phyloP scores from a whole-genome alignment of 176 grass and related monocot species.

The Oryza punctata region DNA sequence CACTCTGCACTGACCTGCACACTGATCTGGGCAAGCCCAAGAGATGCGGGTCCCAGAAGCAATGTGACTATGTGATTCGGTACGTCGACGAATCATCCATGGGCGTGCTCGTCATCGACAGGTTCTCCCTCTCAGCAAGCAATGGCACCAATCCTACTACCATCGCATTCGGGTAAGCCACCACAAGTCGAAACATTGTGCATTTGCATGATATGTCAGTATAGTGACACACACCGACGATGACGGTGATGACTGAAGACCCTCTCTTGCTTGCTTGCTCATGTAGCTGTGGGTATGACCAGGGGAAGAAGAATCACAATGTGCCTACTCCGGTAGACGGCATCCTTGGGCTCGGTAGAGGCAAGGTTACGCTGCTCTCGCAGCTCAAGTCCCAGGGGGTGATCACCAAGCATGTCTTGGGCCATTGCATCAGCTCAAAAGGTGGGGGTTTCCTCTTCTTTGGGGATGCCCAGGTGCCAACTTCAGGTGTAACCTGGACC shows the following conservation, averaged over 20 bases:
- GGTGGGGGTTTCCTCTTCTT: conserved; percentile 59
- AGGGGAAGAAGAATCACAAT: not conserved
- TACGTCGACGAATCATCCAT: conserved; percentile 46
- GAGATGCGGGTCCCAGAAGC: not conserved
- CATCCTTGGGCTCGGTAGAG: conserved; percentile 58
- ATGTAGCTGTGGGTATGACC: conserved; percentile 68
- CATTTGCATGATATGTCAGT: not conserved
- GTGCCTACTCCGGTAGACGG: conserved; percentile 12
- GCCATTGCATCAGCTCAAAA: conserved; percentile 51
- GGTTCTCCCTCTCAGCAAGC: conserved; percentile 19
- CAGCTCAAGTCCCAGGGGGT: conserved; percentile 46
- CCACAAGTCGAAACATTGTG: not conserved
- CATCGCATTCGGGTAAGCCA: conserved; percentile 56
- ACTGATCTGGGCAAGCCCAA: not conserved
- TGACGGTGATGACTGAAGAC: not conserved
- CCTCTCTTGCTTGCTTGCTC: not conserved
- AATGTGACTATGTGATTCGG: conserved; percentile 49
- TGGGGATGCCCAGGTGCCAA: conserved; percentile 38
- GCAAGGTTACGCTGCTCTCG: conserved; percentile 33
- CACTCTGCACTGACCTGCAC: conserved; percentile 39
- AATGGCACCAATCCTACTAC: not conserved
- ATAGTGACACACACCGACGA: no score
- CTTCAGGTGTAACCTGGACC: conserved; percentile 38
- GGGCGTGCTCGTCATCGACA: conserved; percentile 43
- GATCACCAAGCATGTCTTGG: conserved; percentile 50